Percentiles rank a stretch among this genome's conserved stretches.
Evolutionary conservation across 352 stramenopile genomes (phyloP).

Genomic region (Pilasporangium apinafurcum): DNA sequence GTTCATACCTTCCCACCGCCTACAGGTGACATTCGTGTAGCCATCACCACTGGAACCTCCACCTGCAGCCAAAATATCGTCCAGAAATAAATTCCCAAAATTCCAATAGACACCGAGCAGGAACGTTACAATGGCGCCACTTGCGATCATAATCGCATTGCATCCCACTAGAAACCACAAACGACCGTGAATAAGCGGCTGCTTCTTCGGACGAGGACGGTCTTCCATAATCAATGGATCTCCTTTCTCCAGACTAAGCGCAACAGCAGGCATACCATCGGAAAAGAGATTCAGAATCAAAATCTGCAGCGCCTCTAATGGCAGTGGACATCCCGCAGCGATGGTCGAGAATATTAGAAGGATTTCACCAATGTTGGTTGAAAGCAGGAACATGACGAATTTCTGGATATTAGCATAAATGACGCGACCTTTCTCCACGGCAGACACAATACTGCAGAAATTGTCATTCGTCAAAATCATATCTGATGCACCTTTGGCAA

Average conservation of each 20-base stretch:
- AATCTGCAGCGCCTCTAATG: slow-evolving; percentile 96
- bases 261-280: slow-evolving; percentile 82
- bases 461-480: slow-evolving; percentile 99
- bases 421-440: slow-evolving; percentile 93
- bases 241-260: slow-evolving; percentile 67
- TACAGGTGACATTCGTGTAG: slow-evolving; percentile 52
- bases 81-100: slow-evolving; percentile 35
- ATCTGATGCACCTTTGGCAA: slow-evolving; percentile 97
- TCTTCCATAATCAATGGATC: slow-evolving; percentile 63
- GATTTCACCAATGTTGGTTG: slow-evolving; percentile 95
- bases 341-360: slow-evolving; percentile 74
- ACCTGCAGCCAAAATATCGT: slow-evolving; percentile 47
- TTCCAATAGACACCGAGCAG: slow-evolving; percentile 70
- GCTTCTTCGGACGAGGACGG: slow-evolving; percentile 44
- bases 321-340: slow-evolving; percentile 55
- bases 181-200: slow-evolving; percentile 47
- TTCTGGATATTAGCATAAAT: slow-evolving; percentile 99
- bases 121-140: slow-evolving; percentile 36
- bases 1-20: slow-evolving; percentile 39
- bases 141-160: slow-evolving; percentile 50
- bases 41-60: slow-evolving; percentile 30
- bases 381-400: slow-evolving; percentile 98
- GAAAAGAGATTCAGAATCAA: slow-evolving; percentile 99
- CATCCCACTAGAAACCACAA: slow-evolving; percentile 55
- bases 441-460: slow-evolving; percentile 96